Conservation (phyloP, 2,329 filamentous ascomycete species). For the Blumeriella jaapii region DNA sequence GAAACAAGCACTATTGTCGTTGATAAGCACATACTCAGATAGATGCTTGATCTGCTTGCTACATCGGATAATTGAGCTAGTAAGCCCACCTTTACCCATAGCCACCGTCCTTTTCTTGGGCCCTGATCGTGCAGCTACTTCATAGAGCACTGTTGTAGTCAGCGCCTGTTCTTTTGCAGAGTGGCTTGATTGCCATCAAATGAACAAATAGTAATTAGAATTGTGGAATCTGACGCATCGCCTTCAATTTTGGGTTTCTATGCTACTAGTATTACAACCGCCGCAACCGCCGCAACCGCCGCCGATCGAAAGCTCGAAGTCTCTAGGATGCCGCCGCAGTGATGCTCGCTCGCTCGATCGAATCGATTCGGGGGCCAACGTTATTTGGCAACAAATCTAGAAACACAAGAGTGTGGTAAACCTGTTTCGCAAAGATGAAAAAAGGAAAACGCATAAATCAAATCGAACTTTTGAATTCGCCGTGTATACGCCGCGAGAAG, state of each 20-base stretch:
- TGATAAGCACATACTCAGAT: too few species aligned
- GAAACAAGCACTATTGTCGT: too few species aligned
- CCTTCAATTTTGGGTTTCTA: conserved; percentile 11
- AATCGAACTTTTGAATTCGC: conserved; percentile 18
- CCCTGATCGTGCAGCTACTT: too few species aligned
- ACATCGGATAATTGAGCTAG: too few species aligned
- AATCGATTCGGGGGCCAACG: conserved; percentile 9
- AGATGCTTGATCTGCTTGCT: too few species aligned
- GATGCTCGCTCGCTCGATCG: conserved; percentile 12
- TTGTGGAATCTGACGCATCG: not conserved
- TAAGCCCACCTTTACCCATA: too few species aligned
- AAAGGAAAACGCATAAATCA: conserved; percentile 19
- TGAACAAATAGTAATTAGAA: not conserved
- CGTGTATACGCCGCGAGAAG: conserved; percentile 15
- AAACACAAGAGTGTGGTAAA: conserved; percentile 25
- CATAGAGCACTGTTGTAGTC: too few species aligned
- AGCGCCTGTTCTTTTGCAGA: too few species aligned
- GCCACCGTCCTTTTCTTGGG: too few species aligned
- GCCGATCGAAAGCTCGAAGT: conserved; percentile 6
- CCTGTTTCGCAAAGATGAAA: conserved; percentile 20
- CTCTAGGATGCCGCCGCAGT: conserved; percentile 3
- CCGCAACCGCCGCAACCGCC: too few species aligned
- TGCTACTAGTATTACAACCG: conserved; percentile 13
- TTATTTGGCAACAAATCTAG: conserved; percentile 22
- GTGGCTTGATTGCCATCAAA: not conserved